Evolutionary conservation across 176 grass and related monocot species (phyloP).

Genomic region (Phragmites australis): DNA sequence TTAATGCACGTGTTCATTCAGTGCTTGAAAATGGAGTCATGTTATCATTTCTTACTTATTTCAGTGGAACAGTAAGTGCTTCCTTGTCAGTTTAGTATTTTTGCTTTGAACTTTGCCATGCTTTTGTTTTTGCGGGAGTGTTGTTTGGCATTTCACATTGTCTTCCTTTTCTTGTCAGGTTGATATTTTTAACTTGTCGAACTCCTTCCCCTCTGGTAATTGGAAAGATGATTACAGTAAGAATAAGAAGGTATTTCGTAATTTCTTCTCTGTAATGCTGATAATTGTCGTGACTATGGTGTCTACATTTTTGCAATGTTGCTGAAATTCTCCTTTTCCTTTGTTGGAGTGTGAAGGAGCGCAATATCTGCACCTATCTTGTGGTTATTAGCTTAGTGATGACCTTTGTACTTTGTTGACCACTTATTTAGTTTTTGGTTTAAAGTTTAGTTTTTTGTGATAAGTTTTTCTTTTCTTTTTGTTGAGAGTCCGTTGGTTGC

Average conservation of each 20-base stretch:
- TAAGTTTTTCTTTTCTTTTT: too few species aligned
- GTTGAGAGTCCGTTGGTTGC: too few species aligned
- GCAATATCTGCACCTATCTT: too few species aligned
- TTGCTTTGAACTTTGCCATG: not conserved
- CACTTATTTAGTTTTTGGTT: too few species aligned
- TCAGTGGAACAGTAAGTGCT: constrained; percentile 84
- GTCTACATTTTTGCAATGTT: not conserved
- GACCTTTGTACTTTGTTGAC: too few species aligned
- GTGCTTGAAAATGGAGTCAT: constrained; percentile 89
- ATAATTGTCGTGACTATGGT: not conserved
- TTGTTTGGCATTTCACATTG: constrained; percentile 26
- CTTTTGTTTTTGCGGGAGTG: constrained; percentile 31
- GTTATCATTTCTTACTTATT: constrained; percentile 96
- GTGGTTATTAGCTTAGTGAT: too few species aligned
- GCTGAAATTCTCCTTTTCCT: not conserved
- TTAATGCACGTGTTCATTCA: constrained; percentile 85
- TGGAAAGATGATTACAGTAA: constrained; percentile 89
- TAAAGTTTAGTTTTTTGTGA: too few species aligned
- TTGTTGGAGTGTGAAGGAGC: too few species aligned
- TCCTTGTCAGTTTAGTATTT: not conserved
- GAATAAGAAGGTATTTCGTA: constrained; percentile 74
- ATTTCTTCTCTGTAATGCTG: constrained; percentile 12
- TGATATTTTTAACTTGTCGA: constrained; percentile 86
- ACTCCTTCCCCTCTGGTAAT: constrained; percentile 47
- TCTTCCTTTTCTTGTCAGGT: constrained; percentile 48